Evolutionary conservation across 2,329 filamentous ascomycete species (phyloP).

Genomic region (Emydomyces testavorans): DNA sequence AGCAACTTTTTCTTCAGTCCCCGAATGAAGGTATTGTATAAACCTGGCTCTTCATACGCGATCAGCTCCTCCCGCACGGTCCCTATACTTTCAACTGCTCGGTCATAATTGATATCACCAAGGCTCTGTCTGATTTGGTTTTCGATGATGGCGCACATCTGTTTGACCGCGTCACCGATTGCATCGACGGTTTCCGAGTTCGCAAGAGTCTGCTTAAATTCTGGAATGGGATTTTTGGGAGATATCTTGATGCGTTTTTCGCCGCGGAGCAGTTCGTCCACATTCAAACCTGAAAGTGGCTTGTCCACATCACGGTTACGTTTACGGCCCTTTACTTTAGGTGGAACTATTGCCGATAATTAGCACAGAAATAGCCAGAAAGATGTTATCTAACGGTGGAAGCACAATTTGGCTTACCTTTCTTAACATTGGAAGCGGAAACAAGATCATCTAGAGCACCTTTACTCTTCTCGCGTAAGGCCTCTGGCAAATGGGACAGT

Average conservation of each 20-base stretch:
- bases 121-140: slow-evolving; percentile 59
- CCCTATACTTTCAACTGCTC: slow-evolving; percentile 62
- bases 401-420: slow-evolving; percentile 45
- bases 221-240: slow-evolving; percentile 68
- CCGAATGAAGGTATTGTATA: slow-evolving; percentile 65
- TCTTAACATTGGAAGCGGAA: slow-evolving; percentile 66
- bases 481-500: slow-evolving; percentile 60
- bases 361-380: neutral
- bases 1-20: slow-evolving; percentile 62
- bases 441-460: slow-evolving; percentile 53
- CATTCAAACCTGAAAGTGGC: slow-evolving; percentile 79
- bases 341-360: slow-evolving; percentile 49
- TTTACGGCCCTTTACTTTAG: slow-evolving; percentile 64
- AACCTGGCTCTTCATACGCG: slow-evolving; percentile 58
- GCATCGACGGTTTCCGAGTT: slow-evolving; percentile 48
- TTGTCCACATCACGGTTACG: slow-evolving; percentile 57
- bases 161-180: slow-evolving; percentile 57
- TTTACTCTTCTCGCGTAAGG: slow-evolving; percentile 50
- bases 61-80: slow-evolving; percentile 68
- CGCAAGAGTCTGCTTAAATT: slow-evolving; percentile 71
- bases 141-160: slow-evolving; percentile 62
- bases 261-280: slow-evolving; percentile 64
- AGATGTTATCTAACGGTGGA: slow-evolving; percentile 18
- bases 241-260: slow-evolving; percentile 46
- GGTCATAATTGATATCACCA: slow-evolving; percentile 61